Conservation (phyloP, 106 monocot species). For the Apostasia ramifera region DNA sequence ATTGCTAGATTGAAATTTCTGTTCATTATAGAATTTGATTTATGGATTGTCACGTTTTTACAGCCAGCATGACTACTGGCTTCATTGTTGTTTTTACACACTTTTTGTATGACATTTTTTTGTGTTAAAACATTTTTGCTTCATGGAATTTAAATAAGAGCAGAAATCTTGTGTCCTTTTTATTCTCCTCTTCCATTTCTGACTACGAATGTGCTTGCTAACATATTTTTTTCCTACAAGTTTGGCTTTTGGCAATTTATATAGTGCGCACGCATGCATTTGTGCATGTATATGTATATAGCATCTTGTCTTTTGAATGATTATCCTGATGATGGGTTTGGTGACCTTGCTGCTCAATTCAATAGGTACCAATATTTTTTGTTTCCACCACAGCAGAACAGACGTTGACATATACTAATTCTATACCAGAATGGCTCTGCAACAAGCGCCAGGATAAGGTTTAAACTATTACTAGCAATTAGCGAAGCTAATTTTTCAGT, state of each 20-base stretch:
- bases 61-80: not conserved
- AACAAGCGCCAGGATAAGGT: conserved; percentile 79
- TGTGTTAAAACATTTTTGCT: too few species aligned
- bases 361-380: conserved; percentile 77
- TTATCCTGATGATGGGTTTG: not conserved
- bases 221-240: too few species aligned
- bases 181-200: too few species aligned
- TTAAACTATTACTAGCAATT: not conserved
- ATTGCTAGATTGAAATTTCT: not conserved
- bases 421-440: conserved; percentile 91
- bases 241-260: too few species aligned
- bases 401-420: conserved; percentile 56
- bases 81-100: too few species aligned
- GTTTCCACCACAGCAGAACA: conserved; percentile 66
- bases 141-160: too few species aligned
- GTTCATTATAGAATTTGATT: not conserved
- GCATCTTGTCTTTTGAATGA: not conserved
- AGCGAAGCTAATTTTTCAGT: not conserved
- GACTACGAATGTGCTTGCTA: too few species aligned
- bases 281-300: not conserved
- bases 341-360: not conserved
- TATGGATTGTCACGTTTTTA: not conserved
- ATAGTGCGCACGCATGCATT: not conserved
- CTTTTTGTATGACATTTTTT: too few species aligned
- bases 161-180: too few species aligned